Conservation (phyloP, 1,139 yeast species). For the Taphrina sp. region DNA sequence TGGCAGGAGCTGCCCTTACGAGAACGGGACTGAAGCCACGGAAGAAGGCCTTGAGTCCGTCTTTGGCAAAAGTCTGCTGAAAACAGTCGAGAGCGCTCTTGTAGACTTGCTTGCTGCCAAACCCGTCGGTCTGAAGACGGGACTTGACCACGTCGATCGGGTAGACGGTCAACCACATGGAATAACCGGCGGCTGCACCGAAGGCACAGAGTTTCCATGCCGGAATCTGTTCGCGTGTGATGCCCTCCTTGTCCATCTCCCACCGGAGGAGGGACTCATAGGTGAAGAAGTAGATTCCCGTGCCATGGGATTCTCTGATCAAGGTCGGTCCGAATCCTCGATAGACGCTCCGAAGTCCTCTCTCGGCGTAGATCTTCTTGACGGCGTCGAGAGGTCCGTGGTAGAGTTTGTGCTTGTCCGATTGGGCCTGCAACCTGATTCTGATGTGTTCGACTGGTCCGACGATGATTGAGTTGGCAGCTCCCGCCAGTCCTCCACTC, state of each 20-base stretch:
- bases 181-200: conserved; percentile 73
- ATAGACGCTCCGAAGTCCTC: conserved; percentile 66
- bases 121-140: conserved; percentile 64
- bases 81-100: conserved; percentile 54
- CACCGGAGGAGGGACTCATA: conserved; percentile 61
- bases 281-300: conserved; percentile 75
- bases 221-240: conserved; percentile 54
- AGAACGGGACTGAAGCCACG: conserved; percentile 69
- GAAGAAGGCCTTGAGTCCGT: conserved; percentile 66
- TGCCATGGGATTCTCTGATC: conserved; percentile 77
- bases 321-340: conserved; percentile 88
- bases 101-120: conserved; percentile 52
- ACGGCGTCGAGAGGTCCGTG: conserved; percentile 81
- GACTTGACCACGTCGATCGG: conserved; percentile 68
- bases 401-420: conserved; percentile 48
- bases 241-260: conserved; percentile 45
- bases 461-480: conserved; percentile 68
- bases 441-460: conserved; percentile 75
- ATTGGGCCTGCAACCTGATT: conserved; percentile 51
- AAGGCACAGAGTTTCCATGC: conserved; percentile 60
- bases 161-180: conserved; percentile 68
- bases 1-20: conserved; percentile 88
- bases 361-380: conserved; percentile 55
- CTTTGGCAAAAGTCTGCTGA: conserved; percentile 48
- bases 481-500: conserved; percentile 77